Evolutionary conservation across 257 asterid species (phyloP), one percentile per base, ranked within the genome.

Genomic region (Lantana camara): DNA sequence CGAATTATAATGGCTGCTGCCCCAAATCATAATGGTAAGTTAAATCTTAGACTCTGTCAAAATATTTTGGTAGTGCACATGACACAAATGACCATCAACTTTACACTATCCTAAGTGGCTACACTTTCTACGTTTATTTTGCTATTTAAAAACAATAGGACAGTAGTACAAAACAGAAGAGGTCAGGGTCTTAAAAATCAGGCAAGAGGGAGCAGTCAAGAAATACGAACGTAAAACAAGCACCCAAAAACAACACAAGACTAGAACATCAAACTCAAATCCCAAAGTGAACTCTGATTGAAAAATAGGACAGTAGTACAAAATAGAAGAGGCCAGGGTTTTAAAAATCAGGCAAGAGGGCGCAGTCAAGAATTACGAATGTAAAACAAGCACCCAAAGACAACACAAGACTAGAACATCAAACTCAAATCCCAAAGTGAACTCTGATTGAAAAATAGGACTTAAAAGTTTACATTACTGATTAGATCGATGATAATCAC

Each of bases 331-430:
- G 29, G 22, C 17, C 23, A 46, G 15, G 7, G 27, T 21, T 21
- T 15, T 20, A 13, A 69, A 30, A 44, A 41, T 9, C 60, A 64
- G 48, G 38, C 21, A 44, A 52, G 9, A 5, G 52, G 52, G 19
- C 14, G 34, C 50, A 17, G 2, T 3, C 19, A 46, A 24, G 9
- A 9, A 50, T 45, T 41, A 41, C 37, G 21, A 44, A n/a, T 32
- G 40, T 46, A 65, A 38, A 45, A 60, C 22, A 57, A 68, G 45
- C 44, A 64, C 17, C 55, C 22, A 22, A 20, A 66, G 50, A 53
- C 22, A 59, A 23, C 44, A 42, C 11, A 16, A 12, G 62, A 20
- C 58, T 45, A 17, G 41, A 44, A 45, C 60, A 24, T 46, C 37
- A 32, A 23, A 48, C 15, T 21, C 30, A 21, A 40, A 41, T 16